Evolutionary conservation across 495 filamentous ascomycete species (phyloP).

Genomic region (Articulospora tetracladia): DNA sequence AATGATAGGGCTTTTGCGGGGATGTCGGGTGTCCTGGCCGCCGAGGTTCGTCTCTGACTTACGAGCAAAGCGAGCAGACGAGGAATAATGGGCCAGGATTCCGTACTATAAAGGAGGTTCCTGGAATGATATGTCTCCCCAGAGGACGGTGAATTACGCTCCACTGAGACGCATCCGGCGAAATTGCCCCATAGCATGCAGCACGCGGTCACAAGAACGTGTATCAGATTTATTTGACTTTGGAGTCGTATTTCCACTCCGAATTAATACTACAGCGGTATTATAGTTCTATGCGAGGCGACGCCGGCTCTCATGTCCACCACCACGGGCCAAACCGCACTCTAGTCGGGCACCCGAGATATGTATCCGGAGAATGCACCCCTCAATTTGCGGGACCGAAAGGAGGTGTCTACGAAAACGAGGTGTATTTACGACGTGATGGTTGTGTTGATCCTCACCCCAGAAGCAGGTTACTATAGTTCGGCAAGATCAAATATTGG

Average conservation of each 20-base stretch:
- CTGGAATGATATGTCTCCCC: background rate
- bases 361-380: background rate
- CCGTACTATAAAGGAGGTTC: background rate
- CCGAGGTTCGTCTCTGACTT: background rate
- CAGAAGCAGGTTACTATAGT: background rate
- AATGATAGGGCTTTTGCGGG: background rate
- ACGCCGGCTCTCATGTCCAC: background rate
- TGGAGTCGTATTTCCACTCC: background rate
- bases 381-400: conserved; percentile 17
- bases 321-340: background rate
- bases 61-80: background rate
- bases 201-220: background rate
- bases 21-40: background rate
- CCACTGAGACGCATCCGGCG: background rate
- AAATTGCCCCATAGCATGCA: background rate
- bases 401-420: conserved; percentile 12
- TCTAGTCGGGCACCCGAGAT: conserved; percentile 1
- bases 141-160: background rate
- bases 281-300: background rate
- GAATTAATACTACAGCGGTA: background rate
- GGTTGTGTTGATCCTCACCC: background rate
- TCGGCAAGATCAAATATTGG: background rate
- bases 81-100: background rate
- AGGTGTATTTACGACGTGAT: too few relatives aligned
- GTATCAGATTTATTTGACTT: background rate